Evolutionary conservation across 75 land plant genomes (phyloP), one percentile per base, ranked within the genome.

Genomic region (Larix kaempferi): DNA sequence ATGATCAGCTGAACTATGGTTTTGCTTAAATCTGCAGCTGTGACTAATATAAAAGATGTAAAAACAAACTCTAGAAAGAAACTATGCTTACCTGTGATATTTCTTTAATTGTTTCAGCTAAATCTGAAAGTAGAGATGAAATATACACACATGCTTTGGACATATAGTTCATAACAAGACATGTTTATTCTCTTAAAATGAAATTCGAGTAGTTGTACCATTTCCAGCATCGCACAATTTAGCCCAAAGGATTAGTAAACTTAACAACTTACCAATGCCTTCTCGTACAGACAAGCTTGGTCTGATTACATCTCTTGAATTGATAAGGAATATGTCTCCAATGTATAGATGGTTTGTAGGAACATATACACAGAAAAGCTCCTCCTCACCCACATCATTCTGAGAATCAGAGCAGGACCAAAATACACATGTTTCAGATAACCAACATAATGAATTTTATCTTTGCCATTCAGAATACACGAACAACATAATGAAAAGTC

Each of bases 321-420:
- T 80, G 56, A 86, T 57, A 35, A 86, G 57, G 56, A 86, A 80
- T 23, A 86, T 84, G 54, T 86, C 88, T 22, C 88, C 88, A 80
- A 86, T 86, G 60, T 86, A 86, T 27, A 86, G 87, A 73, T 86
- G 88, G 66, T 86, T 86, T 22, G 88, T 86, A 17, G 88, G 88
- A 8, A 86, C 88, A 65, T 86, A 86, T 21, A 86, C 78, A 59
- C 87, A 81, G 74, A 77, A 86, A 25, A 85, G 78, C 64, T 86
- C 88, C 77, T 86, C 88, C 3, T 86, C 83, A 5, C 80, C 84
- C 8, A 59, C 26, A 35, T 81, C 88, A 78, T 83, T 72, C 84
- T 87, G 84, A 14, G 52, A 52, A 13, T 39, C 7, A 75, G 55
- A 57, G 27, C 23, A 73, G 3, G 17, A 76, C 49, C n/a, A 55